Evolutionary conservation across 2,329 filamentous ascomycete species (phyloP).

Genomic region (Ophiostoma quercus): DNA sequence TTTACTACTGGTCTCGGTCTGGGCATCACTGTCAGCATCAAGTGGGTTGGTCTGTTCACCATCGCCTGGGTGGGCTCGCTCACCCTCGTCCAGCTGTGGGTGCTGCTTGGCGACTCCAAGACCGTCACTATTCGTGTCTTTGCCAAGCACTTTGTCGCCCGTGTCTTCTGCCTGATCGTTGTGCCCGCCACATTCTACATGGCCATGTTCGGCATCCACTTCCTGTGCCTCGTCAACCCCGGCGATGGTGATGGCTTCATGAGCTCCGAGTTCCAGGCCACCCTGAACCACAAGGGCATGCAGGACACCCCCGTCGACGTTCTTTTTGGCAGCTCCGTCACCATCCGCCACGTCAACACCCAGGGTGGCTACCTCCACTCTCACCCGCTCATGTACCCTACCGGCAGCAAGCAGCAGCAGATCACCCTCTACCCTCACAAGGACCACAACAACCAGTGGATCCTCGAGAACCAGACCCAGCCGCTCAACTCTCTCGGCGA

Average conservation of each 20-base stretch:
- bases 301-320: constrained; percentile 90
- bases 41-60: constrained; percentile 98
- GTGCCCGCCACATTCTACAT: constrained; percentile 89
- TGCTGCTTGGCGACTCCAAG: constrained; percentile 81
- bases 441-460: constrained; percentile 94
- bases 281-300: constrained; percentile 94
- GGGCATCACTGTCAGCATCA: constrained; percentile 88
- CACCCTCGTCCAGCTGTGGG: constrained; percentile 89
- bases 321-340: constrained; percentile 78
- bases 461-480: constrained; percentile 94
- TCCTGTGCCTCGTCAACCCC: constrained; percentile 85
- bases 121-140: constrained; percentile 80
- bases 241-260: constrained; percentile 98
- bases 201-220: constrained; percentile 96
- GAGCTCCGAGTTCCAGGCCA: constrained; percentile 98
- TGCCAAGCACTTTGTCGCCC: constrained; percentile 90
- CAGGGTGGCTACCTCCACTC: constrained; percentile 98
- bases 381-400: constrained; percentile 94
- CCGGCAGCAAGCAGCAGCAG: constrained; percentile 96
- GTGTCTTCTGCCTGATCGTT: constrained; percentile 83
- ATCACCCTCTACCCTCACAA: constrained; percentile 98
- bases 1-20: constrained; percentile 77
- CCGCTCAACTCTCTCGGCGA: constrained; percentile 71
- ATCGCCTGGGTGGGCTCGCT: constrained; percentile 95
- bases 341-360: constrained; percentile 89